Evolutionary conservation across 2,329 filamentous ascomycete species (phyloP).

Genomic region (Alternaria alternata): DNA sequence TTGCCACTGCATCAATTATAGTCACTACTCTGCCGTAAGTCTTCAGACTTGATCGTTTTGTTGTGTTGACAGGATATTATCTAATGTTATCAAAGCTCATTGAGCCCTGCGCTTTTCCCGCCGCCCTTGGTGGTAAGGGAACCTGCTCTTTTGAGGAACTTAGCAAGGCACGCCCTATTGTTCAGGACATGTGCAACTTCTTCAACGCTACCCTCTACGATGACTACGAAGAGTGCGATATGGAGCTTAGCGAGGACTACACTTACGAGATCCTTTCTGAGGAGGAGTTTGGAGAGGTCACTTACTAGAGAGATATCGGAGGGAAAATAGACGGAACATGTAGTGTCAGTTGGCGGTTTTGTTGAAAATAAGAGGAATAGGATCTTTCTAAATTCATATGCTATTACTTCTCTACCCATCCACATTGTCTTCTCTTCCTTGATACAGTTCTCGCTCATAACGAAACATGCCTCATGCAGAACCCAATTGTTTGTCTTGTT

Average conservation of each 20-base stretch:
- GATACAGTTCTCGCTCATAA: not conserved
- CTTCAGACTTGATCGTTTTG: not conserved
- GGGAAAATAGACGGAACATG: not conserved
- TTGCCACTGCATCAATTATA: constrained; percentile 35
- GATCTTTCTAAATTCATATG: not conserved
- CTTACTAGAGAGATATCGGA: not conserved
- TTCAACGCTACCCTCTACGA: constrained; percentile 36
- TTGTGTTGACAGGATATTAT: not conserved
- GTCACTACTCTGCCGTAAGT: constrained; percentile 28
- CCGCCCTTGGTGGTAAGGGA: constrained; percentile 16
- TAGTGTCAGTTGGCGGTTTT: not conserved
- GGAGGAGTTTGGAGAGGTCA: constrained; percentile 13
- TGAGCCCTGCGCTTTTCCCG: constrained; percentile 29
- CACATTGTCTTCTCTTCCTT: not conserved
- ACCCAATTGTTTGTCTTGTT: not conserved
- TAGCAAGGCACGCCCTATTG: constrained; percentile 24
- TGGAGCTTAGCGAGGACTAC: constrained; percentile 26
- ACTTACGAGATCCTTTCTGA: constrained; percentile 25
- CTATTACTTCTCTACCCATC: not conserved
- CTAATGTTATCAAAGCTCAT: constrained; percentile 18
- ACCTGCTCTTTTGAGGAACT: constrained; percentile 25
- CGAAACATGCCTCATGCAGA: not conserved
- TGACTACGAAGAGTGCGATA: constrained; percentile 20
- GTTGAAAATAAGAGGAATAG: not conserved
- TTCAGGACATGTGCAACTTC: constrained; percentile 35